Conservation (phyloP, 441 rosid genomes). For the Breynia disticha region DNA sequence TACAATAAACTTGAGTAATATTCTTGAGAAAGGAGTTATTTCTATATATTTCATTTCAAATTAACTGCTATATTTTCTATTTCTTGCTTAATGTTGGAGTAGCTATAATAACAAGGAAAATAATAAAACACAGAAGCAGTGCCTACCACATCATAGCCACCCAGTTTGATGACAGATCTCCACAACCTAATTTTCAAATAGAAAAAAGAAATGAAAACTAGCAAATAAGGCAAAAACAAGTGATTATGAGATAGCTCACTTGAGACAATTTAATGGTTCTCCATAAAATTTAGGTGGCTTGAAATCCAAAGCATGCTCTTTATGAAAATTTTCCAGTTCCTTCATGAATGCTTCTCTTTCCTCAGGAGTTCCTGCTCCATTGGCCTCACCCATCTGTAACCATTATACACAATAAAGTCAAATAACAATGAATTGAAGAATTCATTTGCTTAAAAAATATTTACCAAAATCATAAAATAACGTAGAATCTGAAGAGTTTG, state of each 20-base stretch:
- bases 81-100: too few relatives aligned
- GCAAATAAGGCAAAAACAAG: not conserved
- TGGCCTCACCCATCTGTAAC: conserved; percentile 49
- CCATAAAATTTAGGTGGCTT: conserved; percentile 89
- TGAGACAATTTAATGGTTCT: conserved; percentile 75
- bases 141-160: conserved; percentile 89
- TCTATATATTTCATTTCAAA: too few relatives aligned
- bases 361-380: conserved; percentile 59
- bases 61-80: too few relatives aligned
- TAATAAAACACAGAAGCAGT: conserved; percentile 10
- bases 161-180: conserved; percentile 72
- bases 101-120: conserved; percentile 1
- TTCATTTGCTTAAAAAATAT: conserved; percentile 2
- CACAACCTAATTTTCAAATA: conserved; percentile 49
- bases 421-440: not conserved
- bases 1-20: too few relatives aligned
- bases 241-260: conserved; percentile 35
- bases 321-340: conserved; percentile 65
- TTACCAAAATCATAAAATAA: not conserved
- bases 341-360: conserved; percentile 69
- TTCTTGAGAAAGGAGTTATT: too few relatives aligned
- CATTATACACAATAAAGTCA: conserved; percentile 7
- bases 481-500: not conserved
- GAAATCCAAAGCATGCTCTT: conserved; percentile 53
- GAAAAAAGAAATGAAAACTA: conserved; percentile 17